phyloP scores from a whole-genome alignment of 805 yeast genomes.

The Dipodascus albidus region DNA sequence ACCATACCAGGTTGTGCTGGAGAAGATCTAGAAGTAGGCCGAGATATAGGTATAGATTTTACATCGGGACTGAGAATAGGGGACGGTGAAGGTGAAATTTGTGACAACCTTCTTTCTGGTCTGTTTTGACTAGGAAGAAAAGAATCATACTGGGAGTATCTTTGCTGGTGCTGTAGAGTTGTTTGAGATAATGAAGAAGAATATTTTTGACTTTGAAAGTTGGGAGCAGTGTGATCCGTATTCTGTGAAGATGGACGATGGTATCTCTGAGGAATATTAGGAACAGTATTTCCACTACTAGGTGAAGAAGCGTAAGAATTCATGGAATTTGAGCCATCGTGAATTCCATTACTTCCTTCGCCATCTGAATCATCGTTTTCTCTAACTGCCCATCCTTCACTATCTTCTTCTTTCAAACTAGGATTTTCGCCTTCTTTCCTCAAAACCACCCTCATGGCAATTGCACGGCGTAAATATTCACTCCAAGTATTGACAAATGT shows the following conservation, averaged over 20 bases:
- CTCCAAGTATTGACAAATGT: constrained; percentile 25
- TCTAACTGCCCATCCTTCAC: constrained; percentile 8
- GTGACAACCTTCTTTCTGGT: neutral
- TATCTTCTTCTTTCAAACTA: constrained; percentile 14
- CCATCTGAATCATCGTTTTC: neutral
- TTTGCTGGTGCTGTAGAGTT: neutral
- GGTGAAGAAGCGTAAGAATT: neutral
- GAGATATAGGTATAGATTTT: too few species aligned
- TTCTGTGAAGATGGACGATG: neutral
- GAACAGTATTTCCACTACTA: neutral
- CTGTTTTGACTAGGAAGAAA: neutral
- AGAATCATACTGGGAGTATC: neutral
- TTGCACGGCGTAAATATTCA: constrained; percentile 20
- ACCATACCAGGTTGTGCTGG: neutral
- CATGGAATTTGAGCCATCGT: neutral
- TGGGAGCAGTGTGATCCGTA: neutral
- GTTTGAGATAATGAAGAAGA: neutral
- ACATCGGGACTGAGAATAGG: too few species aligned
- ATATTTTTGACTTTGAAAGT: neutral
- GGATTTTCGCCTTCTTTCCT: constrained; percentile 14
- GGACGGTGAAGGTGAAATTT: neutral
- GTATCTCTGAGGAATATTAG: neutral
- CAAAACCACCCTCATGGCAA: constrained; percentile 22
- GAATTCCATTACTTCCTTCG: neutral
- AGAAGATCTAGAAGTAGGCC: neutral